Base-by-base conservation (phyloP, 164 flowering plant species). In the Stephania japonica region DNA sequence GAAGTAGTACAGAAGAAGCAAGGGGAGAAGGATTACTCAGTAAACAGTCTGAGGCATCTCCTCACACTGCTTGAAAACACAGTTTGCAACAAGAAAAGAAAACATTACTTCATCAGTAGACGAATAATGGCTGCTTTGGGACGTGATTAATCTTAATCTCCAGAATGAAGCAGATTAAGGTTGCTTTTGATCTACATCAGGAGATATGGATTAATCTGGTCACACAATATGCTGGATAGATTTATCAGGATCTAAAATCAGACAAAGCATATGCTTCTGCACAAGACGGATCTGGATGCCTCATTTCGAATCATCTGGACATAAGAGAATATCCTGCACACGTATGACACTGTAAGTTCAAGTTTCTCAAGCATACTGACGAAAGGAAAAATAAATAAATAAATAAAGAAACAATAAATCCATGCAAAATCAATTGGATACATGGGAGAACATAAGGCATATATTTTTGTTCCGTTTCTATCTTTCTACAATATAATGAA, bases 271-370 rank as follows among this genome's bases (percentile, higher is more conserved):
- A 49, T 27, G 32, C 32, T 27, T 67, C 65, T 63, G 13, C n/a
- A 6, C 27, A 38, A 42, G 23, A 3, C 13, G 18, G 1, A 5
- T 63, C 68, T 19, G 65, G 18, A 4, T 11, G 13, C 25, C 50
- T 47, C 61, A 24, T 23, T 25, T 49, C 21, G n/a, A 18, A 21
- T 49, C 75, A 21, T 43, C 70, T 1, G 10, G 24, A 64, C 63
- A 65, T 27, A 43, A 49, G 14, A 66, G 75, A 73, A 66, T 27
- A 66, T 73, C 75, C 75, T 73, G 75, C 62, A 13, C 44, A 64
- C 24, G 26, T 44, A 73, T 23, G 64, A 21, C n/a, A 56, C 19
- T 21, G n/a, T 56, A 16, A 56, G 49, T 23, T 13, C 0, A 25
- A 11, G 62, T 56, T 3, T 19, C 23, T 56, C 19, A 13, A 19